Evolutionary conservation across 257 asterid species (phyloP).

Genomic region (Solanum virginianum): DNA sequence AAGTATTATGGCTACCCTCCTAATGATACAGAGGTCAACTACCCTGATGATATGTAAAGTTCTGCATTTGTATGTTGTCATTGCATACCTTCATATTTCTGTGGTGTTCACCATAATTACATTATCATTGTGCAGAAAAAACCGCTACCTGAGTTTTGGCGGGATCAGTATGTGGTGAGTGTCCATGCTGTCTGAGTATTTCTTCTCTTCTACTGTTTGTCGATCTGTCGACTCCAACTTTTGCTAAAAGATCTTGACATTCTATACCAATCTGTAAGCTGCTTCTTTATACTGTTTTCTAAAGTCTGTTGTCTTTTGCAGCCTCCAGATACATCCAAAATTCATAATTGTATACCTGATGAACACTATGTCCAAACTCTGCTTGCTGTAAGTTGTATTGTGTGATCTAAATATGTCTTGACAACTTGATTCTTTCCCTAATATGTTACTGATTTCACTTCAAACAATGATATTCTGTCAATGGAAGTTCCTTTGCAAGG

Average conservation of each 20-base stretch:
- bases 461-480: neutral
- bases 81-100: neutral
- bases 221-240: neutral
- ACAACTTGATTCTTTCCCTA: neutral
- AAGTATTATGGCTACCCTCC: neutral
- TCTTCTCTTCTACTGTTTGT: neutral
- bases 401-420: neutral
- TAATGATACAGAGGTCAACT: neutral
- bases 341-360: constrained; percentile 97
- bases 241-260: neutral
- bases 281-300: neutral
- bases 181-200: constrained; percentile 3
- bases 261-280: neutral
- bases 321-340: constrained; percentile 66
- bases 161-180: constrained; percentile 77
- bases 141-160: constrained; percentile 97
- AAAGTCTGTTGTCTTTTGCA: constrained; percentile 20
- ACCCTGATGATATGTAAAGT: neutral
- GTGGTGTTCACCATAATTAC: constrained; percentile 3
- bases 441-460: neutral
- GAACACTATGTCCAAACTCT: constrained; percentile 96
- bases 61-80: neutral
- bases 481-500: neutral
- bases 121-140: constrained; percentile 42
- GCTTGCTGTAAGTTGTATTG: constrained; percentile 54